Evolutionary conservation across 2,329 filamentous ascomycete genomes (phyloP).

Genomic region (Cladophialophora psammophila): DNA sequence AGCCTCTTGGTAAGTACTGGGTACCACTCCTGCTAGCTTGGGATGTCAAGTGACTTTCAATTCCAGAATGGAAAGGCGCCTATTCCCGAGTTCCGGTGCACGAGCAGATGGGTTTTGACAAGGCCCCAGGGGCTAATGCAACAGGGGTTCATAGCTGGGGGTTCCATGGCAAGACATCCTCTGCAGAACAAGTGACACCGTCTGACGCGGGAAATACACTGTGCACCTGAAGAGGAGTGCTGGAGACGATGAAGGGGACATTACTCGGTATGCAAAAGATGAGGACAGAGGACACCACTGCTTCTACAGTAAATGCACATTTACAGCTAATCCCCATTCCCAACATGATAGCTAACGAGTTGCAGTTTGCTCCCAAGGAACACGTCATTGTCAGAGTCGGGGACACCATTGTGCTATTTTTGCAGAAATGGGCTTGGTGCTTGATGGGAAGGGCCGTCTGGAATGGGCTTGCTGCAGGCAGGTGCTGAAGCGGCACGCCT

Average conservation of each 20-base stretch:
- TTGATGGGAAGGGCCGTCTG: neutral
- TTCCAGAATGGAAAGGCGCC: slow-evolving; percentile 14
- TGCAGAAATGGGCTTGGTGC: neutral
- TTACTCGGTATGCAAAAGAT: neutral
- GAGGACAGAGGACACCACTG: neutral
- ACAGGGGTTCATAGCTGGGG: neutral
- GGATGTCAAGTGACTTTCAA: slow-evolving; percentile 1
- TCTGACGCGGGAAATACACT: neutral
- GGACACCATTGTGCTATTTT: neutral
- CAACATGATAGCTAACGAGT: too few relatives aligned
- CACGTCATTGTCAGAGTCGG: neutral
- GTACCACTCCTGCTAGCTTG: neutral
- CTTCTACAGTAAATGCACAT: neutral
- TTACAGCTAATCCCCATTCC: too few relatives aligned
- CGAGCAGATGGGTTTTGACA: slow-evolving; percentile 4
- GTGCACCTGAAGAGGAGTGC: neutral
- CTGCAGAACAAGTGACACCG: neutral
- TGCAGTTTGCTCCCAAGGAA: neutral
- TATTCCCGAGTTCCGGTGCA: slow-evolving; percentile 26
- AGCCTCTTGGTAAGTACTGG: slow-evolving; percentile 14
- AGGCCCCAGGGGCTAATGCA: neutral
- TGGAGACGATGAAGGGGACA: neutral
- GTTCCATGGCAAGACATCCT: neutral
- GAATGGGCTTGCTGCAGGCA: slow-evolving; percentile 4
- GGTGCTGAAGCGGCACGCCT: neutral